Base-by-base conservation (phyloP, 2,329 filamentous ascomycete genomes). In the Penicillium sumatraense region DNA sequence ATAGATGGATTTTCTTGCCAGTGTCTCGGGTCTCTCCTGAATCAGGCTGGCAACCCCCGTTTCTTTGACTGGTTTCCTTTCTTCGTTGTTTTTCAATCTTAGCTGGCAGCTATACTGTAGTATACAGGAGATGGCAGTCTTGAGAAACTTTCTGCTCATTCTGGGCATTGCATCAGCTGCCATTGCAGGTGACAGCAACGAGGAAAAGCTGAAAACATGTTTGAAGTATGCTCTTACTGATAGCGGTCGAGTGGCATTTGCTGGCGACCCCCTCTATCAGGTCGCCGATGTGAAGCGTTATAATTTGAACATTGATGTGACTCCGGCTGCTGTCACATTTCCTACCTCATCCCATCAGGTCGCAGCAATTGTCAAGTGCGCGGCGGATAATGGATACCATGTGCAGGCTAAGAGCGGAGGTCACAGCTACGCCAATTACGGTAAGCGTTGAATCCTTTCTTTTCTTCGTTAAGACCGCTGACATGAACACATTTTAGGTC, bases 391-490 rank as follows among this genome's bases (percentile, higher is more conserved):
- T 49, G 67, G 69, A 13, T 68, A 81, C 23, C 79, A 80, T 49
- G 79, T 85, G 4, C 80, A 81, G 44, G 73, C 81, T 2, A 81
- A 78, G 61, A 75, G 77, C 26, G 82, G 82, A n/a, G 82, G 82
- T 0, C 82, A 84, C 62, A 80, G 78, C 46, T 85, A 83, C 66
- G 82, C 78, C 0, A 81, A 78, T 24, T 80, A 75, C 51, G 75
- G 78, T 49, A 67, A 72, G 8, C 47, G 4, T 2, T 26, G 14
- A 4, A 13, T 31, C 18, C 1, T 5, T 26, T 18, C 3, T 3
- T 18, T 3, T 3, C 18, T 20, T 10, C 16, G 36, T 11, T 20
- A 6, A 16, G 13, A 26, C 18, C n/a, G 31, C 49, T 52, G 16
- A 46, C 3, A 1, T 21, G n/a, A 24, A 20, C 16, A 10, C 5